These are phyloP conservation scores for Solanum pimpinellifolium DNA, from an alignment of 257 asterid species.

Conservation along the genomic window DNA sequence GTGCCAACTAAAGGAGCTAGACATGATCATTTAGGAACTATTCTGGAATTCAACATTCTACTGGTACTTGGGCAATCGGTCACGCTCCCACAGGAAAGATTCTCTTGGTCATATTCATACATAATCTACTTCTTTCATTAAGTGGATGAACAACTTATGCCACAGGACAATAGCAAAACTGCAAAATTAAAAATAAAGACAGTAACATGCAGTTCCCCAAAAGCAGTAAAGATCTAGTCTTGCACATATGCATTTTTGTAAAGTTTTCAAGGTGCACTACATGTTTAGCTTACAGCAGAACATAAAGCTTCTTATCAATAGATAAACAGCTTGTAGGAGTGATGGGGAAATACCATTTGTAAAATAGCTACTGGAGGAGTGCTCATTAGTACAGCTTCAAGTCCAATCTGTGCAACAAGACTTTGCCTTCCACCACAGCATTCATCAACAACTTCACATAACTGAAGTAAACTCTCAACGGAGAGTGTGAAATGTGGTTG, in stretches of 20 bases:
- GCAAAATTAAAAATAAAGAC: background rate
- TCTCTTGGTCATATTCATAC: background rate
- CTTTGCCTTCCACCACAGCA: slow-evolving; percentile 25
- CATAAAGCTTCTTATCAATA: background rate
- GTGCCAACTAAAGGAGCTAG: background rate
- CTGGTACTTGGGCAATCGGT: background rate
- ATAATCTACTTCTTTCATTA: background rate
- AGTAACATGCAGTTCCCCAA: background rate
- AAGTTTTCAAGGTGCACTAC: background rate
- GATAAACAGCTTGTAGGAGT: background rate
- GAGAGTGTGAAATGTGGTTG: slow-evolving; percentile 74
- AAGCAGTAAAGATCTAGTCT: background rate
- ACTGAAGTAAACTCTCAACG: slow-evolving; percentile 36
- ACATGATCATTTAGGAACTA: background rate
- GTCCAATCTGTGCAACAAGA: slow-evolving; percentile 44
- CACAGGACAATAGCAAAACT: background rate
- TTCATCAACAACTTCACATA: slow-evolving; percentile 50
- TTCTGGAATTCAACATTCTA: background rate
- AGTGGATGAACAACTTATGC: background rate
- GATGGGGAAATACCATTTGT: slow-evolving; percentile 38
- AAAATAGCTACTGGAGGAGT: slow-evolving; percentile 53
- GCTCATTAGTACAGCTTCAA: slow-evolving; percentile 65
- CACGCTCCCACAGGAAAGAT: background rate
- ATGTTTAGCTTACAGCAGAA: background rate
- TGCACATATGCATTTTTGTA: background rate